Conservation (phyloP, 2,329 filamentous ascomycete species). For the Drechslerella coelobrocha region DNA sequence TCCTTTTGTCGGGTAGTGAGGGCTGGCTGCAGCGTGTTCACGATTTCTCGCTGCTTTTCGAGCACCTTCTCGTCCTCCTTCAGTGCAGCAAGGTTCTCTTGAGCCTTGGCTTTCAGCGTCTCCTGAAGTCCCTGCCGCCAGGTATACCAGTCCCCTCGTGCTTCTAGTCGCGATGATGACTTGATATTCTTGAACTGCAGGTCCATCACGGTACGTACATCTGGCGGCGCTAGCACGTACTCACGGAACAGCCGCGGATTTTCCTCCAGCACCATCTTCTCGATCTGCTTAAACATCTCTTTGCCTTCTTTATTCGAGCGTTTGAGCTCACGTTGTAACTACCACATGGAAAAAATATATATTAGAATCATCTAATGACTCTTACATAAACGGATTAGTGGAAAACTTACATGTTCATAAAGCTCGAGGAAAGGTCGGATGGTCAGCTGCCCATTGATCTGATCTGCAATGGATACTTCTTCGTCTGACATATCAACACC, state of each 20-base stretch:
- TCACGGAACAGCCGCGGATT: constrained; percentile 91
- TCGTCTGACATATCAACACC: constrained; percentile 58
- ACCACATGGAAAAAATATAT: constrained; percentile 61
- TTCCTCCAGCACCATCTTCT: constrained; percentile 83
- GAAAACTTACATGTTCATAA: constrained; percentile 77
- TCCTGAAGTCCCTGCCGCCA: constrained; percentile 91
- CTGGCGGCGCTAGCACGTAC: constrained; percentile 82
- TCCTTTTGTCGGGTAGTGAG: constrained; percentile 68
- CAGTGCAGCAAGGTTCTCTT: constrained; percentile 78
- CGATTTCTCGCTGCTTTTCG: constrained; percentile 70
- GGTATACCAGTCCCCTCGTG: constrained; percentile 97
- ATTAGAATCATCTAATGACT: constrained; percentile 17
- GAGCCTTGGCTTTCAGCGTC: constrained; percentile 79
- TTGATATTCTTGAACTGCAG: constrained; percentile 98
- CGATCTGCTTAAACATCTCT: constrained; percentile 86
- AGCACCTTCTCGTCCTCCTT: constrained; percentile 73
- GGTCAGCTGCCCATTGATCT: constrained; percentile 86
- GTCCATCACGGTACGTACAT: constrained; percentile 87
- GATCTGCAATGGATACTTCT: constrained; percentile 59
- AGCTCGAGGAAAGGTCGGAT: constrained; percentile 91
- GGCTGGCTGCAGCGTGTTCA: constrained; percentile 72
- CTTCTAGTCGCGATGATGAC: constrained; percentile 84
- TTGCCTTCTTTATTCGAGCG: constrained; percentile 95
- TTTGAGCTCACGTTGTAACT: constrained; percentile 85
- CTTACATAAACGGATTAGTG: neutral